phyloP scores from a whole-genome alignment of 352 stramenopile species.

The Phytophthora fragariae region DNA sequence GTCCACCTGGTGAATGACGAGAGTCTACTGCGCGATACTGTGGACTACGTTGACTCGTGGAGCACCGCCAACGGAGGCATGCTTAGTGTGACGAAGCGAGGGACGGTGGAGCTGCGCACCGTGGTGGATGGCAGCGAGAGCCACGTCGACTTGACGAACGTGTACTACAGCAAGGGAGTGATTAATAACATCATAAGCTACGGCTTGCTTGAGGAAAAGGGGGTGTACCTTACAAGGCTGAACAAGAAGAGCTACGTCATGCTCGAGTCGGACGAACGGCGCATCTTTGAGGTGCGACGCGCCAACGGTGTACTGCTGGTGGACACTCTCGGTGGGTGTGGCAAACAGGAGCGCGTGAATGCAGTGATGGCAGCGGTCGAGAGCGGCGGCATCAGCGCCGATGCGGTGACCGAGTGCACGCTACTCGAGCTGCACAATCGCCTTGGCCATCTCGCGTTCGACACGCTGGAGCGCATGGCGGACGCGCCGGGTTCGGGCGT shows the following conservation, averaged over 20 bases:
- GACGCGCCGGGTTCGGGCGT: neutral
- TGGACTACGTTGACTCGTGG: neutral
- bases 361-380: neutral
- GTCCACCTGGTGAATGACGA: constrained; percentile 1
- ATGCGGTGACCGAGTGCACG: neutral
- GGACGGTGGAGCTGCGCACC: neutral
- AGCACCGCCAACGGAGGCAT: neutral
- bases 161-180: neutral
- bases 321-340: neutral
- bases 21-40: neutral
- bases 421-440: constrained; percentile 9
- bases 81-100: neutral
- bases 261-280: neutral
- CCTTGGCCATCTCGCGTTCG: constrained; percentile 3
- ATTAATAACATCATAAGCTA: constrained; percentile 1
- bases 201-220: neutral
- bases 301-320: neutral
- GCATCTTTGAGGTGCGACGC: neutral
- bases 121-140: neutral
- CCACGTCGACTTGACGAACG: neutral
- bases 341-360: neutral
- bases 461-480: constrained; percentile 12
- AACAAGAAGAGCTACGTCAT: neutral
- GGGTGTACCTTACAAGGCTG: neutral
- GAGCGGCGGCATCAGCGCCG: neutral